phyloP scores from a whole-genome alignment of 148 eudicot species.

The Drosera capensis region DNA sequence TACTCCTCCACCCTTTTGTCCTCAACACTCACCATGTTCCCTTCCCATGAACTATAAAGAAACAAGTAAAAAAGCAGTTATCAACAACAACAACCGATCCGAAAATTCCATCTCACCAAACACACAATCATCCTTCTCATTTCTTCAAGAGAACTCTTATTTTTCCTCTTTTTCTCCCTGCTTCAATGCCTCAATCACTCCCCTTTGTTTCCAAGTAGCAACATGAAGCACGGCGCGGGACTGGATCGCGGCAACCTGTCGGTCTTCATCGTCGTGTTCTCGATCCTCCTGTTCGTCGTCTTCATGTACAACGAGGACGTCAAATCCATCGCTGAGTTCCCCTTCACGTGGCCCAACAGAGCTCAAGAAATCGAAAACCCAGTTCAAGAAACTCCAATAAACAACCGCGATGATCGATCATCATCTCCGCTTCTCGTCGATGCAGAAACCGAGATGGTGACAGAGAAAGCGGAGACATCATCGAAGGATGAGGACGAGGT shows the following conservation, averaged over 20 bases:
- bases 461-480: no score
- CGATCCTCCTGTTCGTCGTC: constrained; percentile 54
- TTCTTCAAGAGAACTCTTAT: background rate
- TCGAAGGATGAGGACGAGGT: no score
- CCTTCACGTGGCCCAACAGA: constrained; percentile 47
- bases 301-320: constrained; percentile 89
- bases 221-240: constrained; percentile 25
- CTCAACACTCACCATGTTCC: no score
- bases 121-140: background rate
- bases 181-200: background rate
- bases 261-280: constrained; percentile 44
- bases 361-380: constrained; percentile 26
- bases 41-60: no score
- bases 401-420: no score
- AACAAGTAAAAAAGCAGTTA: no score
- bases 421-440: no score
- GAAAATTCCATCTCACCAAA: background rate
- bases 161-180: background rate
- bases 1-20: no score
- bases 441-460: no score
- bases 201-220: constrained; percentile 6
- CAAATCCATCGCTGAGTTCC: constrained; percentile 76
- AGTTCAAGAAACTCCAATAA: no score
- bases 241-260: constrained; percentile 40
- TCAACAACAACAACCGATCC: no score